Evolutionary conservation across 768 basidiomycete genomes (phyloP), one percentile per base, ranked within the genome.

Genomic region (Chalciporus pseudorubinellus): DNA sequence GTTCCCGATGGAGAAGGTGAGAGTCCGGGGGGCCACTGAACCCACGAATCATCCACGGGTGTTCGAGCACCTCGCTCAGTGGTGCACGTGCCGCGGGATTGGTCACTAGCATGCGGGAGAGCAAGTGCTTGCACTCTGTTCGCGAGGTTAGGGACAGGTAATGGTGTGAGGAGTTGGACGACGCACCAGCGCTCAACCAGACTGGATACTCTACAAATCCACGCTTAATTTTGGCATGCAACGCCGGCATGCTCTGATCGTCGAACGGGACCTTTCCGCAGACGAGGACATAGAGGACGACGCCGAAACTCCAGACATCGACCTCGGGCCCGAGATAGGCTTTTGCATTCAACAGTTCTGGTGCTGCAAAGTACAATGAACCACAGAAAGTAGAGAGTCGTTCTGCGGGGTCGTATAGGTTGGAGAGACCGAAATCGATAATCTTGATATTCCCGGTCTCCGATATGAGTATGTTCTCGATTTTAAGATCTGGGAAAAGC

Each of bases 391-490:
- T 99, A 20, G 89, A 82, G 2, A 99, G 82, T 65, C 94, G 91
- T 44, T 72, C 62, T 9, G 72, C 63, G 2, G 97, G 95, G 61
- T 95, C 84, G 68, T 86, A 98, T 12, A 99, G 79, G 72, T 98
- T 99, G 3, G 95, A 98, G 8, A 99, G 79, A 43, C 97, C 97
- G 71, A 98, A 99, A 72, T 99, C 95, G 69, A 98, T 99, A 56
- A 98, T 98, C 79, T 98, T 99, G 78, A 98, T 98, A 73, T 98
- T 98, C 11, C 97, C 97, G 0, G 91, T 91, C 58, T 97, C 93
- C 1, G 93, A 97, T 59, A 99, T 98, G 66, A 99, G 87, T 62
- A 99, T 99, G 74, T 98, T 98, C 73, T 99, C 95, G 66, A 99
- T 99, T 77, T 99, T 99, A 59, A 99, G 87, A 75, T 99, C 87